Base-by-base conservation (phyloP, 148 eudicot species). In the Camellia japonica region DNA sequence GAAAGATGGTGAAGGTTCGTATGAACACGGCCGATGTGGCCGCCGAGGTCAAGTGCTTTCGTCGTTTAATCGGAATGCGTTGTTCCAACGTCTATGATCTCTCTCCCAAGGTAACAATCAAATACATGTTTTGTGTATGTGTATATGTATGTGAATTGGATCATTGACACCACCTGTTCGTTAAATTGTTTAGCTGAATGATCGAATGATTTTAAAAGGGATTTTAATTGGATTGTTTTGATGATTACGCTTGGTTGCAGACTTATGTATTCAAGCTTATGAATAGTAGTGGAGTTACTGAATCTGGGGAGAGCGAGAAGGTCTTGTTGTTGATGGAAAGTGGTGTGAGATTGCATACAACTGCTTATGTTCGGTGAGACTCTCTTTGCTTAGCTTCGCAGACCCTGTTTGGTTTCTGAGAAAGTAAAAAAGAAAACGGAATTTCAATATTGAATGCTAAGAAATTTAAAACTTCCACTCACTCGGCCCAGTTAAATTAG, bases 21-120 rank as follows among this genome's bases (percentile, higher is more conserved):
- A 96, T 96, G 99, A 96, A 96, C 92, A 96, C 99, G 74, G 99
- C 99, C 60, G 99, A 96, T 75, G 99, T 96, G 78, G 98, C 99
- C 84, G 99, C 98, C 9, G 98, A 96, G 88, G 98, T 96, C 64
- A 96, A 93, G 82, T 96, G 99, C 82, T 87, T 96, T 78, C 90
- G 94, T 2, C 88, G 81, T 10, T 82, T 96, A 43, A 96, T 96
- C 78, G 99, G 99, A 55, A 96, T 96, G 99, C 97, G 99, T 10
- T 92, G 94, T 55, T 92, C 98, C 71, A 96, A 96, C 58, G 97
- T 96, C 71, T 96, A 96, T 76, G 99, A 96, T 84, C 88, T 96
- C 79, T 83, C 97, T 58, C 98, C 99, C 2, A 96, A 96, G 97
- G 99, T 92, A 64, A 51, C 0, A 68, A 41, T 4, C 7, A 30